Conservation (phyloP, 192 early-diverging fungal genomes). For the Backusella westeae region DNA sequence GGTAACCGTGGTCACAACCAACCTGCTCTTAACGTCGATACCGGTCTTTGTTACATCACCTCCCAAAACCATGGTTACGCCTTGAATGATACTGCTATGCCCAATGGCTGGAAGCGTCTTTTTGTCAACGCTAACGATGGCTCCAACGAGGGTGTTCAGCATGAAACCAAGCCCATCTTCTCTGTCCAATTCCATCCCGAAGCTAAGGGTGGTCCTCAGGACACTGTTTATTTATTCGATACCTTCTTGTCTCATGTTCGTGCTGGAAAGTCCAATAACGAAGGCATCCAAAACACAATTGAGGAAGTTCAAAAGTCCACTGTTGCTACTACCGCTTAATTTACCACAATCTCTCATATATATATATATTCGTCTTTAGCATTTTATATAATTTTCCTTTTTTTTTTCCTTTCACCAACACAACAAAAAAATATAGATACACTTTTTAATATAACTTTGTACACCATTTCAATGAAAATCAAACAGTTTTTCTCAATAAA, state of each 20-base stretch:
- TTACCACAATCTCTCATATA: neutral
- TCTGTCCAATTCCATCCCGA: constrained; percentile 97
- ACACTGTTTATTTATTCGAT: constrained; percentile 90
- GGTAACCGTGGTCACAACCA: constrained; percentile 98
- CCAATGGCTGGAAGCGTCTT: constrained; percentile 79
- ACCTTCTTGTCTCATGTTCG: constrained; percentile 74
- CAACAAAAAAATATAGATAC: neutral
- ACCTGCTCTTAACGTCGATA: constrained; percentile 78
- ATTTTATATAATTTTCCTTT: neutral
- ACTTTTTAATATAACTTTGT: neutral
- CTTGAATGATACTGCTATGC: constrained; percentile 66
- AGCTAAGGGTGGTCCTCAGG: constrained; percentile 89
- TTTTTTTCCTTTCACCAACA: neutral
- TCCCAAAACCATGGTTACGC: constrained; percentile 96
- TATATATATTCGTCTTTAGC: neutral
- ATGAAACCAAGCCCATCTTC: constrained; percentile 65
- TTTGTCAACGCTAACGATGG: constrained; percentile 96
- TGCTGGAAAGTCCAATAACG: constrained; percentile 41
- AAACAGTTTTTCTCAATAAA: neutral
- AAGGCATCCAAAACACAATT: neutral
- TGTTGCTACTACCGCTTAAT: constrained; percentile 12
- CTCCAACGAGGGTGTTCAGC: constrained; percentile 91
- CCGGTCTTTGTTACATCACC: constrained; percentile 84
- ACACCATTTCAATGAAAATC: neutral
- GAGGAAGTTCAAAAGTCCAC: neutral